Evolutionary conservation across 2,329 filamentous ascomycete genomes (phyloP), one percentile per base, ranked within the genome.

Genomic region (Xylariaceae sp.): DNA sequence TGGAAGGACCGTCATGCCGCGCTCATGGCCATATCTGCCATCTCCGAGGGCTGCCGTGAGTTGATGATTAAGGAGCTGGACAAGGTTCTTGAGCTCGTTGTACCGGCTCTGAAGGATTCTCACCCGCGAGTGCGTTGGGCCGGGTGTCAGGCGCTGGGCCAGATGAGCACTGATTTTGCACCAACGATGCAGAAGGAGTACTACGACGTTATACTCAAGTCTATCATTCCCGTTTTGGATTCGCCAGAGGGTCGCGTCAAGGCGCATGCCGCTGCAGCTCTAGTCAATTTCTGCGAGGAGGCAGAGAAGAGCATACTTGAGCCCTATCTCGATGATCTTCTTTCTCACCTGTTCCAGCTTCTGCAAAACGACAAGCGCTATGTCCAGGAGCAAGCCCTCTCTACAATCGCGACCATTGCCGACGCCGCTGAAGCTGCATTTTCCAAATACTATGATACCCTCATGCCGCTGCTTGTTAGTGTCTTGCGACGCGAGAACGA

Each of bases 151-250:
- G 95, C 95, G 37, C 84, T 99, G n/a, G 95, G 95, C 24, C 95
- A 99, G 76, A 99, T 99, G 95, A 98, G 94, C 78, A 99, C 95
- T 28, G 95, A 99, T 72, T 99, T 99, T 74, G 94, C 96, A 11
- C 93, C 93, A 11, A 96, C 90, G 9, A 98, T 99, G 94, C 95
- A 99, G 76, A 90, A 91, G 65, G 95, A 96, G 68, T 96, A 96
- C 75, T 95, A 96, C 74, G 86, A 91, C 63, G 82, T 88, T 40
- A 91, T 99, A 14, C 83, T 99, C 48, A 91, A 88, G 66, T 92
- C 92, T 65, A 95, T 99, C 53, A 92, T 99, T 51, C 93, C 94
- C 1, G 94, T 97, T 1, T 83, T 99, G 5, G 86, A 93, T 69
- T 96, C 92, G 2, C 84, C 91, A 1, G 94, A 99, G 74, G 91